These are phyloP conservation scores for Boletus vinaceobasis DNA, from an alignment of 768 basidiomycete genomes.

Conservation along the genomic window DNA sequence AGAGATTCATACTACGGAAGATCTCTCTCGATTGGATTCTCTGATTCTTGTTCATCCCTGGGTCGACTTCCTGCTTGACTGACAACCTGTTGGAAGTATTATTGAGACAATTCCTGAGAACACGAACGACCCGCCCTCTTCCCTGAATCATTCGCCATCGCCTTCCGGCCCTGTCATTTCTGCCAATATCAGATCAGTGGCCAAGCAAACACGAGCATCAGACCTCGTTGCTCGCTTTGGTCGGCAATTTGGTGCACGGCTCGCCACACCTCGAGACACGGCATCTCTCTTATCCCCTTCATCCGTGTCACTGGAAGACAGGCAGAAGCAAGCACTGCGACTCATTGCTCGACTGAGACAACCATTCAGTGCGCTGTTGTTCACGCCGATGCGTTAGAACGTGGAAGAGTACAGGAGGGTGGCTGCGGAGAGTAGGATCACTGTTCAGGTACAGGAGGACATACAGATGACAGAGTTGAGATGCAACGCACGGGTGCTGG, in stretches of 20 bases:
- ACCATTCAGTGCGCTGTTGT: conserved; percentile 9
- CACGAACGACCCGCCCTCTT: background rate
- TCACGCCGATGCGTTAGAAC: background rate
- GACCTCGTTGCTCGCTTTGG: too few relatives aligned
- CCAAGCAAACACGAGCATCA: background rate
- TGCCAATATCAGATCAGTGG: background rate
- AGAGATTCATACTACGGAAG: conserved; percentile 1
- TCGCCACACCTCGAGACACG: background rate
- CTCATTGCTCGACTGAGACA: background rate
- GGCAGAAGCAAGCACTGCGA: background rate
- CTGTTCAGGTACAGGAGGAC: conserved; percentile 2
- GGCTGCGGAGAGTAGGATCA: conserved; percentile 9
- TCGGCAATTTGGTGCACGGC: too few relatives aligned
- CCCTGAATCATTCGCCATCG: too few relatives aligned
- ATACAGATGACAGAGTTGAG: background rate
- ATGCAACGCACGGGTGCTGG: background rate
- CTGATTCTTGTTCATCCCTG: conserved; percentile 14
- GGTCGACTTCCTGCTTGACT: conserved; percentile 11
- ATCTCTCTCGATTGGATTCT: background rate
- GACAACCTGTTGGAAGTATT: background rate
- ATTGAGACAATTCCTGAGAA: background rate
- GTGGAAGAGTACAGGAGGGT: conserved; percentile 8
- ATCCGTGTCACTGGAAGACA: background rate
- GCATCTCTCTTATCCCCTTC: background rate
- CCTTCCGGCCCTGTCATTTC: too few relatives aligned